Evolutionary conservation across 768 basidiomycete genomes (phyloP).

Genomic region (Podaxis sp.): DNA sequence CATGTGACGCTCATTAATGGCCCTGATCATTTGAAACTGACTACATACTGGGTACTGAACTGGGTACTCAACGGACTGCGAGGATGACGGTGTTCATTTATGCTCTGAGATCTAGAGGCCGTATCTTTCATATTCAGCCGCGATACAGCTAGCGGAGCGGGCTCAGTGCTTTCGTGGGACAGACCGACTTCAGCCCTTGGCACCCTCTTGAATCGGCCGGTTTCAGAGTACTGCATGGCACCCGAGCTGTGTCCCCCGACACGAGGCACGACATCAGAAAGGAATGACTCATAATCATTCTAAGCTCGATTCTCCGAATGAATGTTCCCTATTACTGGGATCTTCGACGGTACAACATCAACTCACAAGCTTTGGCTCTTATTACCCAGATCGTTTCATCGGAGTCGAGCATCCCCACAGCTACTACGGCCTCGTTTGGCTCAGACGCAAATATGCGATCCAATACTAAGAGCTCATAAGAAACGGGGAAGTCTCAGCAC

Average conservation of each 20-base stretch:
- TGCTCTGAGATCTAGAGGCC: neutral
- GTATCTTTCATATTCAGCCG: conserved; percentile 1
- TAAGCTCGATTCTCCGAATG: neutral
- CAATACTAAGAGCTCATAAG: conserved; percentile 1
- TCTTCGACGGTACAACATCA: neutral
- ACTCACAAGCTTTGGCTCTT: neutral
- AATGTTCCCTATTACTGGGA: neutral
- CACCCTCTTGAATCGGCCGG: neutral
- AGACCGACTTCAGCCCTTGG: neutral
- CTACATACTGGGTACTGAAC: neutral
- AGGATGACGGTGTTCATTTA: conserved; percentile 8
- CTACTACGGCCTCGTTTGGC: neutral
- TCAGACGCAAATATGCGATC: neutral
- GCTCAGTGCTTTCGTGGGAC: neutral
- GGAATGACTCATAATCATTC: conserved; percentile 1
- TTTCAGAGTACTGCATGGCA: conserved; percentile 2
- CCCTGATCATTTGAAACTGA: neutral
- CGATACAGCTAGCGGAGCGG: conserved; percentile 9
- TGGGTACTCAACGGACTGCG: neutral
- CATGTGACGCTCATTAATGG: conserved; percentile 1
- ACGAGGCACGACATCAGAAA: conserved; percentile 1
- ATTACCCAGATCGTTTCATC: conserved; percentile 5
- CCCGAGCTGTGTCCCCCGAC: conserved; percentile 3
- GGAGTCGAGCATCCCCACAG: conserved; percentile 2
- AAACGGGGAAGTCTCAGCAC: neutral